These are phyloP conservation scores for Leishmania guyanensis DNA, from an alignment of 208 protist genomes.

Conservation along the genomic window DNA sequence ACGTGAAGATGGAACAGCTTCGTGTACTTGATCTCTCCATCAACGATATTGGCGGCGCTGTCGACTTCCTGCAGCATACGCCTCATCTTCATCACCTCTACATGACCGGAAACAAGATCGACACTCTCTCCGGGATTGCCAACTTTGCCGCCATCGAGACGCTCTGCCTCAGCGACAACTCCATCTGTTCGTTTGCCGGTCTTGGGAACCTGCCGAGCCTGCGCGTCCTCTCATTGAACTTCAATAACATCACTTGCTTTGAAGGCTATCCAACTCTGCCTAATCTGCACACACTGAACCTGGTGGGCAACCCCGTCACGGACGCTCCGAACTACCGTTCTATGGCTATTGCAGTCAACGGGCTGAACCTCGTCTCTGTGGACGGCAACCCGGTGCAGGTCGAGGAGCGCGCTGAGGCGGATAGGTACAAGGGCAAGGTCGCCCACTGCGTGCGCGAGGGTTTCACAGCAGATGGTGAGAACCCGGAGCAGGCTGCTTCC, in stretches of 20 bases:
- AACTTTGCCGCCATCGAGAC: conserved; percentile 86
- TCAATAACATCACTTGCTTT: conserved; percentile 92
- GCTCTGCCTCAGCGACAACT: conserved; percentile 92
- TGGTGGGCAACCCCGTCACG: conserved; percentile 91
- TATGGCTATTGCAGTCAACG: conserved; percentile 92
- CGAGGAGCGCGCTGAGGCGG: conserved; percentile 83
- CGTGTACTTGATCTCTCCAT: conserved; percentile 92
- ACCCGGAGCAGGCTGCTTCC: conserved; percentile 79
- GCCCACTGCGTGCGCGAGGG: conserved; percentile 89
- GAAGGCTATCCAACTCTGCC: conserved; percentile 85
- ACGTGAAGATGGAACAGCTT: conserved; percentile 81
- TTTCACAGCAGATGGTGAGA: conserved; percentile 88
- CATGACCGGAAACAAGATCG: conserved; percentile 93
- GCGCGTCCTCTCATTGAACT: conserved; percentile 92
- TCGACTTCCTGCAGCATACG: conserved; percentile 82
- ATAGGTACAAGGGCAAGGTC: conserved; percentile 91
- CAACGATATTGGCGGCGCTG: conserved; percentile 87
- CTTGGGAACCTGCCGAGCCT: conserved; percentile 87
- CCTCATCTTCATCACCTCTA: conserved; percentile 91
- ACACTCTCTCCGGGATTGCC: conserved; percentile 79
- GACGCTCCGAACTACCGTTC: conserved; percentile 85
- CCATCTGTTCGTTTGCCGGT: conserved; percentile 89
- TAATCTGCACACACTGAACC: conserved; percentile 89
- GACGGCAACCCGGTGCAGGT: conserved; percentile 87
- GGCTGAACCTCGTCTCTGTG: conserved; percentile 79